Evolutionary conservation across 768 basidiomycete genomes (phyloP).

Genomic region (Leccinum olivaceopallidum): DNA sequence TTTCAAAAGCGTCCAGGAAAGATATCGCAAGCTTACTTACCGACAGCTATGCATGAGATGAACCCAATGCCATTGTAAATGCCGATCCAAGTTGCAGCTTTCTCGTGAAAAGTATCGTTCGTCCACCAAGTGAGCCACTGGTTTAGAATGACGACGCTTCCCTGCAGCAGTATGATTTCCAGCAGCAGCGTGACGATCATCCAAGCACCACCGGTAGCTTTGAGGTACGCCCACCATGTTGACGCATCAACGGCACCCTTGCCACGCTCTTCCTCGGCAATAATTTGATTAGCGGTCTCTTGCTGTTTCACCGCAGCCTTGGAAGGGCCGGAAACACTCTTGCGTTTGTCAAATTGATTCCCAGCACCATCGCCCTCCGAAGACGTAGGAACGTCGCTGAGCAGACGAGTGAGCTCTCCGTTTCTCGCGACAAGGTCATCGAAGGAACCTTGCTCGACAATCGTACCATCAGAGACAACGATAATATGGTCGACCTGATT

Average conservation of each 20-base stretch:
- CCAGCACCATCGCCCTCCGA: slow-evolving; percentile 8
- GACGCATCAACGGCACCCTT: slow-evolving; percentile 23
- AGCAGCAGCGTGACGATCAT: slow-evolving; percentile 23
- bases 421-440: slow-evolving; percentile 35
- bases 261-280: slow-evolving; percentile 28
- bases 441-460: slow-evolving; percentile 48
- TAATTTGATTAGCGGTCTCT: slow-evolving; percentile 16
- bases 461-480: slow-evolving; percentile 44
- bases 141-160: slow-evolving; percentile 23
- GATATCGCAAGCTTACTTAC: slow-evolving; percentile 18
- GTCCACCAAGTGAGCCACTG: slow-evolving; percentile 37
- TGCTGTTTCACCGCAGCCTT: slow-evolving; percentile 13
- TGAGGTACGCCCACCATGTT: slow-evolving; percentile 35
- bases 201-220: slow-evolving; percentile 26
- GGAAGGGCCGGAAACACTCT: slow-evolving; percentile 14
- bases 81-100: slow-evolving; percentile 30
- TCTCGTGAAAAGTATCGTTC: slow-evolving; percentile 24
- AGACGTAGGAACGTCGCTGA: slow-evolving; percentile 21
- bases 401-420: slow-evolving; percentile 29
- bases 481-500: slow-evolving; percentile 45
- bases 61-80: slow-evolving; percentile 31
- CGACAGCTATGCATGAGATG: slow-evolving; percentile 17
- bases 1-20: not conserved
- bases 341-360: slow-evolving; percentile 22
- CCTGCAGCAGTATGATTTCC: slow-evolving; percentile 26